A percentile compares a stretch with the other conserved stretches of the same genome.
Evolutionary conservation across 192 early-diverging fungal species (phyloP).

Genomic region (Gorgonomyces haynaldii): DNA sequence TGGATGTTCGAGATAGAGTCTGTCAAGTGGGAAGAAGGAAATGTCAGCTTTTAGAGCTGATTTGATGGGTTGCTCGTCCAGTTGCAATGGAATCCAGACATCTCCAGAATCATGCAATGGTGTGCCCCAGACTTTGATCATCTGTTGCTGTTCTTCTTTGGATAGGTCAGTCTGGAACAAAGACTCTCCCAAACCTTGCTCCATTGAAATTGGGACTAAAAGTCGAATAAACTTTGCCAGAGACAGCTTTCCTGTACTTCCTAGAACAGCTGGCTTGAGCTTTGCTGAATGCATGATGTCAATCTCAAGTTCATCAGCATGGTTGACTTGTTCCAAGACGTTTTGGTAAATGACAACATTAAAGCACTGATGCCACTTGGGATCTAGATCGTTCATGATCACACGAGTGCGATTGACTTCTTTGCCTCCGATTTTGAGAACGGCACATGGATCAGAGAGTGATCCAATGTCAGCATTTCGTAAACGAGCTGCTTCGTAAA

Average conservation of each 20-base stretch:
- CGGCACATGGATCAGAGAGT: conserved; percentile 79
- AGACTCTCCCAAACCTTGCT: too few species aligned
- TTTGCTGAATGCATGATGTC: conserved; percentile 76
- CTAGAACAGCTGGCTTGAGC: conserved; percentile 59
- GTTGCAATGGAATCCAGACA: conserved; percentile 20
- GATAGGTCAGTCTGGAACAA: conserved; percentile 13
- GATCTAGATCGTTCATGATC: conserved; percentile 60
- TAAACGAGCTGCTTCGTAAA: conserved; percentile 69
- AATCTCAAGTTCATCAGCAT: conserved; percentile 59
- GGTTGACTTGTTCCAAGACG: conserved; percentile 10
- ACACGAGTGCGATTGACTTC: conserved; percentile 51
- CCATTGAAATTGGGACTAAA: too few species aligned
- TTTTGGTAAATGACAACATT: conserved; percentile 61
- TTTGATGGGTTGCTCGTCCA: conserved; percentile 5
- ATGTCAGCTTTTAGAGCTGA: conserved; percentile 23
- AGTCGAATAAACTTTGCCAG: too few species aligned
- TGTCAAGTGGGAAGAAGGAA: conserved; percentile 21
- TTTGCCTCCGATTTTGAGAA: conserved; percentile 59
- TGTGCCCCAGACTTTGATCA: conserved; percentile 37
- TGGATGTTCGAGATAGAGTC: background rate
- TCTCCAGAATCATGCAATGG: conserved; percentile 19
- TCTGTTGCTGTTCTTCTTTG: conserved; percentile 16
- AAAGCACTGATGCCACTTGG: conserved; percentile 76
- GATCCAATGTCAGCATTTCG: conserved; percentile 82
- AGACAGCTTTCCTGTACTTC: conserved; percentile 26